A percentile compares a stretch with the other conserved stretches of the same genome.
phyloP scores from a whole-genome alignment of 2,329 filamentous ascomycete species.

The Fusarium praegraminearum region DNA sequence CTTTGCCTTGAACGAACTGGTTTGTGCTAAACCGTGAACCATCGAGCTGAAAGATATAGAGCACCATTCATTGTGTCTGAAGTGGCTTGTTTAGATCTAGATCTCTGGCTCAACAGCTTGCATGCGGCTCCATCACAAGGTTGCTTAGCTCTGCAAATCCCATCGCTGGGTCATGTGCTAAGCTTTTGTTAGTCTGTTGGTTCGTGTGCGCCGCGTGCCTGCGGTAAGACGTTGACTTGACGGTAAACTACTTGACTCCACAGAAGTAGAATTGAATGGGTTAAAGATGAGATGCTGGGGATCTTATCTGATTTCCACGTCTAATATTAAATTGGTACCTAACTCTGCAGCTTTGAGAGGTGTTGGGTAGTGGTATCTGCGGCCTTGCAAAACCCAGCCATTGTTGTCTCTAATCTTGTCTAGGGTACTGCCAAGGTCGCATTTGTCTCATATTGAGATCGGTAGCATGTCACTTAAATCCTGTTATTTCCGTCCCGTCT shows the following conservation, averaged over 20 bases:
- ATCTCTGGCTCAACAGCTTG: rapidly evolving
- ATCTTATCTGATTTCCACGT: too few relatives aligned
- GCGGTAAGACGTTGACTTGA: not conserved
- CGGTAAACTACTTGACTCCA: not conserved
- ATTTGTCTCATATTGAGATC: not conserved
- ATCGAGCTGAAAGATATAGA: too few relatives aligned
- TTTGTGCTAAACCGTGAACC: too few relatives aligned
- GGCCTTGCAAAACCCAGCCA: not conserved
- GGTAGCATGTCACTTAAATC: not conserved
- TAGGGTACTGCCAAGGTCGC: not conserved
- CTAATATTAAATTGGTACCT: too few relatives aligned
- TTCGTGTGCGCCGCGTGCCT: not conserved
- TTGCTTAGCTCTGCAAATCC: constrained; percentile 6
- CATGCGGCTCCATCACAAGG: constrained; percentile 6
- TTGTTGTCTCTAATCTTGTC: not conserved
- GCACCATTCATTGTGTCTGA: too few relatives aligned
- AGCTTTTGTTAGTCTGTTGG: constrained; percentile 1
- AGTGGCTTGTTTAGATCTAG: too few relatives aligned
- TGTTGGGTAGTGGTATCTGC: not conserved
- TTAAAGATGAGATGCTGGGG: not conserved
- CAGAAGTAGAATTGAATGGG: not conserved
- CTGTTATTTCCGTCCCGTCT: not conserved
- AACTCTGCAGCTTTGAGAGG: not conserved
- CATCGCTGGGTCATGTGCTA: not conserved
- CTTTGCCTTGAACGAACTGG: too few relatives aligned